Conservation (phyloP, 495 filamentous ascomycete genomes). For the Tetracladium setigerum region DNA sequence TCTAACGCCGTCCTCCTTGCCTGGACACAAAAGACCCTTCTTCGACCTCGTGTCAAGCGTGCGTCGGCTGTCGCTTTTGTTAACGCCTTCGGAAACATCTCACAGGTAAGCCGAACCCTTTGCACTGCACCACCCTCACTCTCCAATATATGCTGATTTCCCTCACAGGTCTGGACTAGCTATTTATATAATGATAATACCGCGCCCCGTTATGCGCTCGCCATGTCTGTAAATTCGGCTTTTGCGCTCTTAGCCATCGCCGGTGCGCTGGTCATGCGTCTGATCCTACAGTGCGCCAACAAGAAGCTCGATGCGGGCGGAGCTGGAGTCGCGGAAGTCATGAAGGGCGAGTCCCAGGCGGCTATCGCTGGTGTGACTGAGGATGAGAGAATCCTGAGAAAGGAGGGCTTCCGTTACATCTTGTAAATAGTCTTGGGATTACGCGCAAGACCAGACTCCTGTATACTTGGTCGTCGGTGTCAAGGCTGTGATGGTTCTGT, state of each 20-base stretch:
- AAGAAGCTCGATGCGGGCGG: conserved; percentile 61
- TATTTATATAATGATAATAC: conserved; percentile 20
- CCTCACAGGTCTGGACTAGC: conserved; percentile 22
- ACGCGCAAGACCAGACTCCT: too few relatives aligned
- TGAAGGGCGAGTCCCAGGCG: too few relatives aligned
- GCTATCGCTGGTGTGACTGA: too few relatives aligned
- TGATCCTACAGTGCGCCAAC: conserved; percentile 63
- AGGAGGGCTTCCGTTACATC: too few relatives aligned
- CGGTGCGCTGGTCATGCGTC: conserved; percentile 53
- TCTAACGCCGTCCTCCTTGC: conserved; percentile 67
- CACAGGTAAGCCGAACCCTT: too few relatives aligned
- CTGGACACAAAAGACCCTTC: conserved; percentile 75
- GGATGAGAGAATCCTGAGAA: too few relatives aligned
- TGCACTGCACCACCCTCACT: neutral
- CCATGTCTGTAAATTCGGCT: conserved; percentile 67
- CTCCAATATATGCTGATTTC: neutral
- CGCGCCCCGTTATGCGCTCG: conserved; percentile 48
- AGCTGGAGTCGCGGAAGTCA: too few relatives aligned
- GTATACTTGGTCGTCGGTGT: too few relatives aligned
- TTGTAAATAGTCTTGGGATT: too few relatives aligned
- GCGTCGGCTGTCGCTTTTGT: conserved; percentile 75
- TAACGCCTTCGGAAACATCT: conserved; percentile 71
- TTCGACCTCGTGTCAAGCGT: conserved; percentile 74
- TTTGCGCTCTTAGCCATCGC: conserved; percentile 60
- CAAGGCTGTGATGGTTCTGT: too few relatives aligned